These are phyloP conservation scores for Cyclotella choctawhatcheeana DNA, from an alignment of 108 stramenopile species.

Conservation along the genomic window DNA sequence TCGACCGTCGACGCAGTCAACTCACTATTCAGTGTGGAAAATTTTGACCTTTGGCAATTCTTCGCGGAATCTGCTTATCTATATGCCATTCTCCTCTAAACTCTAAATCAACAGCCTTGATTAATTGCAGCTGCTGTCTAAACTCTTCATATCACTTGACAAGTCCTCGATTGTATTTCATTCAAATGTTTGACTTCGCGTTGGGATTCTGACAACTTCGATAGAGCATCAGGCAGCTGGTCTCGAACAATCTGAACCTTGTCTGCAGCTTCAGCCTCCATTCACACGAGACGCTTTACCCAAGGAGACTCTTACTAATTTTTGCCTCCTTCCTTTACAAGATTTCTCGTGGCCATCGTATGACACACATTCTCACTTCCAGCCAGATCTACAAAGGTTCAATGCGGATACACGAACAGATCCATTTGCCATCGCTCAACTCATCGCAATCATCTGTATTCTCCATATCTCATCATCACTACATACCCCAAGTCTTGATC, in stretches of 20 bases:
- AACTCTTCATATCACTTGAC: slow-evolving; percentile 44
- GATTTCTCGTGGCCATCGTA: slow-evolving; percentile 93
- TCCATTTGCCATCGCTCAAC: slow-evolving; percentile 52
- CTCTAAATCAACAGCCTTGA: slow-evolving; percentile 23
- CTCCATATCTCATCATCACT: slow-evolving; percentile 40
- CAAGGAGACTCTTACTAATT: slow-evolving; percentile 97
- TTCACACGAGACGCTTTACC: slow-evolving; percentile 98
- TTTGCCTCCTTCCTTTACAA: slow-evolving; percentile 98
- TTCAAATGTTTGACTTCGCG: slow-evolving; percentile 34
- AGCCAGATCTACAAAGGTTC: slow-evolving; percentile 90
- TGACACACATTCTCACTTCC: slow-evolving; percentile 93
- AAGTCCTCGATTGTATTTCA: slow-evolving; percentile 43
- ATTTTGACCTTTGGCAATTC: slow-evolving; percentile 34
- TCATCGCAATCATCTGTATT: slow-evolving; percentile 22
- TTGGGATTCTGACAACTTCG: slow-evolving; percentile 27
- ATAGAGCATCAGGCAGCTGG: slow-evolving; percentile 33
- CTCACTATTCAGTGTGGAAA: slow-evolving; percentile 28
- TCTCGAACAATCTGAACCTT: slow-evolving; percentile 31
- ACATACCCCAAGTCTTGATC: slow-evolving; percentile 17
- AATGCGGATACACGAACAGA: slow-evolving; percentile 84
- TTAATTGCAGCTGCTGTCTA: slow-evolving; percentile 31
- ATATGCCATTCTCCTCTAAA: slow-evolving; percentile 38
- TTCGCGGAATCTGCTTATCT: slow-evolving; percentile 36
- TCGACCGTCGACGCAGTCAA: slow-evolving; percentile 39
- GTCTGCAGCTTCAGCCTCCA: slow-evolving; percentile 42